These are phyloP conservation scores for Dendrobium huoshanense DNA, from an alignment of 106 monocot species.

Conservation along the genomic window DNA sequence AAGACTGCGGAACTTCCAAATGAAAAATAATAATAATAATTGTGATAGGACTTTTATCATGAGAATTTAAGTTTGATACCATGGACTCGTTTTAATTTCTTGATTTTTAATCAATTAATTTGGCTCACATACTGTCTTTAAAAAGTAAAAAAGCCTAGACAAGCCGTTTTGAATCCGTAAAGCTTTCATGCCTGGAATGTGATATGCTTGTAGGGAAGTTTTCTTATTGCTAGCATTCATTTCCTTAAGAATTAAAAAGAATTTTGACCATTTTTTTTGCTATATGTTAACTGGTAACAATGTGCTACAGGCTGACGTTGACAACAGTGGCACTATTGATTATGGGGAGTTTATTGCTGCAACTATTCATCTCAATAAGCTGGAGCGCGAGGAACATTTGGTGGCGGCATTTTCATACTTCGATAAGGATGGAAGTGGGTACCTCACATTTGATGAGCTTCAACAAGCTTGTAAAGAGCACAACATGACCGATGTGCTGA, in stretches of 20 bases:
- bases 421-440: too few relatives aligned
- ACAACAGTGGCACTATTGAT: constrained; percentile 26
- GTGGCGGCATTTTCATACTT: constrained; percentile 7
- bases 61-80: too few relatives aligned
- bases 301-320: constrained; percentile 24
- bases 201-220: neutral
- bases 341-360: constrained; percentile 3
- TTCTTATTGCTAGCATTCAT: neutral
- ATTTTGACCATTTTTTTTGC: neutral
- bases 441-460: too few relatives aligned
- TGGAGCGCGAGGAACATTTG: constrained; percentile 22
- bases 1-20: too few relatives aligned
- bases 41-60: too few relatives aligned
- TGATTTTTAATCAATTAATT: too few relatives aligned
- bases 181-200: too few relatives aligned
- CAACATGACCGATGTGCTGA: constrained; percentile 14
- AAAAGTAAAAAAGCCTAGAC: too few relatives aligned
- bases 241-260: neutral
- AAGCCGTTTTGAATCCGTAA: too few relatives aligned
- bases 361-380: constrained; percentile 22
- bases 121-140: too few relatives aligned
- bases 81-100: too few relatives aligned
- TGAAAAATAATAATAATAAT: too few relatives aligned
- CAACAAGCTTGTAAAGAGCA: constrained; percentile 11
- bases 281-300: constrained; percentile 3